Base-by-base conservation (phyloP, 2,329 filamentous ascomycete species). In the Cladosporium sphaerospermum region DNA sequence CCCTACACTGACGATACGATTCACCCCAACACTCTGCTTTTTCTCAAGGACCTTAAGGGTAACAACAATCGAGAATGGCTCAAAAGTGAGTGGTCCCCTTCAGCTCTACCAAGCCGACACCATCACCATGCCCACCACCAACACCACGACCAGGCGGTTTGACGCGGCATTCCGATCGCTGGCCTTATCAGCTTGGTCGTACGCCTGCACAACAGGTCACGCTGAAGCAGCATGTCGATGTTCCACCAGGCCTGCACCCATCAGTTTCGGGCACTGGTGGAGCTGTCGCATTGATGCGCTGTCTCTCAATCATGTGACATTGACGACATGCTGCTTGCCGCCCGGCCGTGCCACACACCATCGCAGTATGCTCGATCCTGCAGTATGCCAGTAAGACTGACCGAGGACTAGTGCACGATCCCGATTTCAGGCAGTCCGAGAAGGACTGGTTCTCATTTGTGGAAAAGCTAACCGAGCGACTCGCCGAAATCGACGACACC, bases 391-490 rank as follows among this genome's bases (percentile, higher is more conserved):
- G 23, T 28, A 28, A 28, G 40, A 37, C 48, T 51, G 32, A 51
- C 32, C 18, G 14, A 44, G 48, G 32, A 8, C 32, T 45, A 93
- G 89, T 83, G 63, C 82, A 93, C 67, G 89, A 95, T 68, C 78
- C 78, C 42, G 87, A 95, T 62, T 95, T 88, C 67, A 81, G 90
- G 55, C 78, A 83, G 52, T 82, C 89, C 1, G 79, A 90, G 54
- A 85, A 86, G 55, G 89, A 96, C 67, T 96, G 88, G 78, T 82
- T 88, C 45, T 80, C 82, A 1, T 96, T 91, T 63, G 81, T 93
- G 34, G 85, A 88, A 60, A 75, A 75, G 9, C 75, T 93, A 37
- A 88, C 86, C 1, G 77, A 85, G 56, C 85, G 82, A 56, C 77
- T 96, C 51, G 79, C 80, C 16, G 82, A 85, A 54, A 77, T 79